phyloP scores from a whole-genome alignment of 75 land plant genomes.

The Sequoia sempervirens region DNA sequence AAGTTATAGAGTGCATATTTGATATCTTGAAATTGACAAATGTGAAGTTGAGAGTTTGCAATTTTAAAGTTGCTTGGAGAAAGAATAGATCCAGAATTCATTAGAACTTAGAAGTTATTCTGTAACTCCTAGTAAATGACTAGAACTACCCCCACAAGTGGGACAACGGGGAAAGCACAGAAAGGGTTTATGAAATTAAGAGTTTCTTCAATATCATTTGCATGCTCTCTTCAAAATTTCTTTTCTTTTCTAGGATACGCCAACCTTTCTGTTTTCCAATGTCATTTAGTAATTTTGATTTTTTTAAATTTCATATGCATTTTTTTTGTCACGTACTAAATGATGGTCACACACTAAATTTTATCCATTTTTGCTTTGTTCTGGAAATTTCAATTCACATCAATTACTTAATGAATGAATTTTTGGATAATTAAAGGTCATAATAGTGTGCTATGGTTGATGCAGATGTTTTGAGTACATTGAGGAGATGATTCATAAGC shows the following conservation, averaged over 20 bases:
- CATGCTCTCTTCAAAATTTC: background rate
- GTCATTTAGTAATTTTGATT: background rate
- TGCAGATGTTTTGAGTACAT: slow-evolving; percentile 90
- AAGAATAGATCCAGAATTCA: background rate
- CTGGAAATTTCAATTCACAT: background rate
- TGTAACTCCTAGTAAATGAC: background rate
- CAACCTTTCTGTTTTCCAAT: background rate
- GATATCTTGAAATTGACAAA: slow-evolving; percentile 4
- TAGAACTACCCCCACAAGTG: background rate
- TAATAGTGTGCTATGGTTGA: slow-evolving; percentile 18
- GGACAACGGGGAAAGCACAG: background rate
- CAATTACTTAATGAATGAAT: background rate
- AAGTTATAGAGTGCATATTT: background rate
- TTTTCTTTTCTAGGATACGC: background rate
- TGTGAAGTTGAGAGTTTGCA: background rate
- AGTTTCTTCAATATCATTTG: background rate
- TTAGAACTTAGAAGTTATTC: background rate
- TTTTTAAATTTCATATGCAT: background rate
- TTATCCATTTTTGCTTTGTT: background rate
- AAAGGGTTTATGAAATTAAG: background rate
- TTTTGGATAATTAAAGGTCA: background rate
- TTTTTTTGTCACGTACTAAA: background rate
- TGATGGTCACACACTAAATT: background rate
- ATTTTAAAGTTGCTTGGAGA: background rate
- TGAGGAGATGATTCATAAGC: slow-evolving; percentile 97